phyloP scores from a whole-genome alignment of 371 early-diverging fungal genomes.

The Lichtheimia corymbifera region DNA sequence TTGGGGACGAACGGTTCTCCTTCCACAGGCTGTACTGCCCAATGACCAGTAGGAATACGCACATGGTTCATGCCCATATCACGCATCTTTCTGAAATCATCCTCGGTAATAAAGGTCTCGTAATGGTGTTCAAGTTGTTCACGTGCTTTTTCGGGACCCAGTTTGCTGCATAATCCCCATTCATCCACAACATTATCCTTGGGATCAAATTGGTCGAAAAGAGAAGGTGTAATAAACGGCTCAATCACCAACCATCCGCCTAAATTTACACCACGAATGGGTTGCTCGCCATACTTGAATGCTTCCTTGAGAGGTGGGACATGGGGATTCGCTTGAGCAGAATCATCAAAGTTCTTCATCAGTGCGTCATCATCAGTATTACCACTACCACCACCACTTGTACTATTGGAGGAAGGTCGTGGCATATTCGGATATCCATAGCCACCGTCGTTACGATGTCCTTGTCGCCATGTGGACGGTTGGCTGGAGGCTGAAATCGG shows the following conservation, averaged over 20 bases:
- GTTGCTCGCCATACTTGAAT: constrained; percentile 53
- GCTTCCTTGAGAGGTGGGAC: constrained; percentile 51
- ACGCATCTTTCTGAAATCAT: constrained; percentile 64
- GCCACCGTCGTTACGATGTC: neutral
- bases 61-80: constrained; percentile 71
- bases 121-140: constrained; percentile 61
- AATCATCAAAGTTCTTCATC: constrained; percentile 26
- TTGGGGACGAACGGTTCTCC: constrained; percentile 66
- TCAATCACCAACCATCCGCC: constrained; percentile 78
- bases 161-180: constrained; percentile 57
- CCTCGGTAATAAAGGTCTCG: constrained; percentile 68
- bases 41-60: constrained; percentile 77
- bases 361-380: neutral
- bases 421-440: neutral
- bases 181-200: constrained; percentile 56
- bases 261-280: constrained; percentile 73
- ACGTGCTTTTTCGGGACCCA: constrained; percentile 62
- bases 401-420: neutral
- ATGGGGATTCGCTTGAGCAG: constrained; percentile 30
- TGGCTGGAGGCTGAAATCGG: neutral
- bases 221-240: constrained; percentile 71
- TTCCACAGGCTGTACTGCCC: constrained; percentile 54
- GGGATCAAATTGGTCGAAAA: constrained; percentile 64
- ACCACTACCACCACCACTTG: neutral
- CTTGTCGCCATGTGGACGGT: neutral